phyloP scores from a whole-genome alignment of 2,329 filamentous ascomycete genomes.

The Cercospora berteroae region DNA sequence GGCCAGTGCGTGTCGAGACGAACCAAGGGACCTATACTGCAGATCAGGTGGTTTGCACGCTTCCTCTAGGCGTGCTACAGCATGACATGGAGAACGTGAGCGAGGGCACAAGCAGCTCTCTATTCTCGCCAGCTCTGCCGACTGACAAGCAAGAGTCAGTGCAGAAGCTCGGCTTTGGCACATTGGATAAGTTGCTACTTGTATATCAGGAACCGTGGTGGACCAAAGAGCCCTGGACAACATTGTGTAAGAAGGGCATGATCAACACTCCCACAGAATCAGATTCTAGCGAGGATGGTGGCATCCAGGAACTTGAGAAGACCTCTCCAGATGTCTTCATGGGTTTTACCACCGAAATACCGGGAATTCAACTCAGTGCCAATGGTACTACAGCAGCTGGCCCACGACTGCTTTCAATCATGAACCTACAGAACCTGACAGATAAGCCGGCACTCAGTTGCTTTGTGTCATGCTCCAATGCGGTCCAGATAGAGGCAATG shows the following conservation, averaged over 20 bases:
- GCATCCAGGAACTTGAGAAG: background rate
- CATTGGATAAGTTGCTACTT: conserved; percentile 30
- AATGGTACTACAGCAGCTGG: conserved; percentile 20
- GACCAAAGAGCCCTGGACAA: conserved; percentile 24
- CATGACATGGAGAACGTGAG: conserved; percentile 2
- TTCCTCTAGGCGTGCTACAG: conserved; percentile 29
- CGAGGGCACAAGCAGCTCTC: background rate
- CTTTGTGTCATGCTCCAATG: conserved; percentile 30
- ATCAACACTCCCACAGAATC: conserved; percentile 6
- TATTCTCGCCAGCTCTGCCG: conserved; percentile 26
- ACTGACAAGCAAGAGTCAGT: conserved; percentile 20
- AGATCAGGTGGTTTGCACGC: conserved; percentile 26
- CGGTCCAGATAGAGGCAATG: conserved; percentile 24
- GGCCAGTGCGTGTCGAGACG: conserved; percentile 21
- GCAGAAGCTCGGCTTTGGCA: conserved; percentile 26
- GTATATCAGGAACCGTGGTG: conserved; percentile 29
- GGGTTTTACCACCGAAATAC: conserved; percentile 27
- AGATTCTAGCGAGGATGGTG: background rate
- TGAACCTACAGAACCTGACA: conserved; percentile 28
- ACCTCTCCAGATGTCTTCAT: conserved; percentile 23
- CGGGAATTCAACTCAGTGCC: conserved; percentile 23
- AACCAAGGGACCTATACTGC: conserved; percentile 19
- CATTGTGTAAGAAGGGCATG: conserved; percentile 22
- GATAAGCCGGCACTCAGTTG: conserved; percentile 23
- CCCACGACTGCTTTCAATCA: conserved; percentile 21